Percentiles rank a stretch among this genome's conserved stretches.
Conservation (phyloP, 2,329 filamentous ascomycete genomes). For the Xylaria sp. region DNA sequence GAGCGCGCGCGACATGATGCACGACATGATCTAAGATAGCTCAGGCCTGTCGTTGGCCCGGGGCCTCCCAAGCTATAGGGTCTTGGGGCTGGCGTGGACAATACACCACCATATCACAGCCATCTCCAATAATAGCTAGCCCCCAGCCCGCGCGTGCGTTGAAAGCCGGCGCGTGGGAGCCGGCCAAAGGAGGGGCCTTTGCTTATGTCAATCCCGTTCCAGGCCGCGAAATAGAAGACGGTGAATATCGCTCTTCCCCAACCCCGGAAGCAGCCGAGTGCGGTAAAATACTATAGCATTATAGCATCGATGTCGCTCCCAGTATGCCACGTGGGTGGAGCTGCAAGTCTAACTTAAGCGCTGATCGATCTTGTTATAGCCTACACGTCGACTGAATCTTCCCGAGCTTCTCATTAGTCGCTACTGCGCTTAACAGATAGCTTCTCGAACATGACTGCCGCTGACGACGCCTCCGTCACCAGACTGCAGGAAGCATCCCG, state of each 20-base stretch:
- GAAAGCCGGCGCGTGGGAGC: slow-evolving; percentile 17
- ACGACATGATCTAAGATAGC: slow-evolving; percentile 20
- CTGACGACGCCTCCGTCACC: slow-evolving; percentile 8
- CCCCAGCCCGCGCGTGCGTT: slow-evolving; percentile 29
- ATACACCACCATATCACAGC: slow-evolving; percentile 23
- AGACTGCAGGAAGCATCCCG: slow-evolving; percentile 10
- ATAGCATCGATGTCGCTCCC: slow-evolving; percentile 15
- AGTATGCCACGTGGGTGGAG: slow-evolving; percentile 25
- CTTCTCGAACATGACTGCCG: slow-evolving; percentile 12
- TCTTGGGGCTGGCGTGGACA: slow-evolving; percentile 20
- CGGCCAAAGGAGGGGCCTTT: slow-evolving; percentile 15
- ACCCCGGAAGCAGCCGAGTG: slow-evolving; percentile 8
- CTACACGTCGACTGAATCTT: slow-evolving; percentile 15
- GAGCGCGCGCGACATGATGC: slow-evolving; percentile 36
- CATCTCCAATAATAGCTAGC: slow-evolving; percentile 20
- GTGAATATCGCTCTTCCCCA: slow-evolving; percentile 11
- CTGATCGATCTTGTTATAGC: slow-evolving; percentile 20
- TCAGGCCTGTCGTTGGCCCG: slow-evolving; percentile 22
- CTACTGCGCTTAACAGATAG: slow-evolving; percentile 26
- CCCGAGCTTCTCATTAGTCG: slow-evolving; percentile 14
- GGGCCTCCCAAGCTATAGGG: slow-evolving; percentile 11
- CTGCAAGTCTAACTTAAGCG: slow-evolving; percentile 31
- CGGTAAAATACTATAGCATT: slow-evolving; percentile 26
- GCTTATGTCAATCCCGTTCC: slow-evolving; percentile 3
- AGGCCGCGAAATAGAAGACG: slow-evolving; percentile 8